Evolutionary conservation across 495 filamentous ascomycete species (phyloP), one percentile per base, ranked within the genome.

Genomic region (Evernia prunastri): DNA sequence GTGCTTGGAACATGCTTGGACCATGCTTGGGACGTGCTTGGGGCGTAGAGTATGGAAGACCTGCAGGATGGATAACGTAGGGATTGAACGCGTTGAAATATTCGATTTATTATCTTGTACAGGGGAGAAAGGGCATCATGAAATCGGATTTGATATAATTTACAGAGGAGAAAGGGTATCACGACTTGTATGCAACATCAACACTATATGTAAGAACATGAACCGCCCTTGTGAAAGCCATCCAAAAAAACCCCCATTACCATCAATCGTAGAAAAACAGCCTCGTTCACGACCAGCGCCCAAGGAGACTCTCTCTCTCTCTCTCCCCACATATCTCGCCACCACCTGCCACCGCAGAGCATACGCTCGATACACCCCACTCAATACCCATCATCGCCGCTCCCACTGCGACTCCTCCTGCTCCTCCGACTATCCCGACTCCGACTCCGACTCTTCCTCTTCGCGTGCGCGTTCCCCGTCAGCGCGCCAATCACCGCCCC

Each of bases 401-500:
- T 63, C n/a, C 37, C 11, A 39, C 53, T 43, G 11, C 60, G 35
- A 20, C 51, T 51, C 18, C 63, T 60, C 23, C 64, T 51, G 12
- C 63, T 53, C 11, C 63, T 47, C 37, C 63, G 35, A 25, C 51
- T 51, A 60, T 66, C 49, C 39, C 59, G 29, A 49, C 64, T 61
- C 59, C 64, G 29, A 57, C 64, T 66, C 59, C 49, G 49, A 31
- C 49, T 53, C 49, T 53, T 53, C 59, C 67, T 68, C 64, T 71
- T 67, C 7, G 58, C 64, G 40, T 66, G 62, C 45, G 61, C 56
- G 29, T 72, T 64, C 18, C 67, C 69, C 2, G 60, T 63, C 53
- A 72, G 35, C 17, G 68, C 69, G 18, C 69, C 69, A 20, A 71
- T 45, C 4, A 71, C 47, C 17, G 62, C 69, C 8, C 64, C 69